phyloP scores from a whole-genome alignment of 176 grass and related monocot species.

The Triticum urartu region DNA sequence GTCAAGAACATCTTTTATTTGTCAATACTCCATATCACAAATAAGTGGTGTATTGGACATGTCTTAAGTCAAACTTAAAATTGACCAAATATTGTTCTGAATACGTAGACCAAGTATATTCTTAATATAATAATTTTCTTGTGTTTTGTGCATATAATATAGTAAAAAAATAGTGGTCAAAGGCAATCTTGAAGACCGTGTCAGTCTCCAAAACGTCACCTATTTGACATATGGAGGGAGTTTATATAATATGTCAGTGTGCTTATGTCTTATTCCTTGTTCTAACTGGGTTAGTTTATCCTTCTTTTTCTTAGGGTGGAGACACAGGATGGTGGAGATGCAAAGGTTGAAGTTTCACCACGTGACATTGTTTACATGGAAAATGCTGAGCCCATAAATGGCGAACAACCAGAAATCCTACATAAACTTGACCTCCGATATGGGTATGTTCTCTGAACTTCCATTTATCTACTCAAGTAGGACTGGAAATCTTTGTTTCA shows the following conservation, averaged over 20 bases:
- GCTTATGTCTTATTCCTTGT: constrained; percentile 29
- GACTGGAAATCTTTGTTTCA: constrained; percentile 27
- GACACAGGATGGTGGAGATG: constrained; percentile 98
- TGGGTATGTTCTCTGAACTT: constrained; percentile 59
- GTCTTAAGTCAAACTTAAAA: background rate
- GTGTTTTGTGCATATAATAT: background rate
- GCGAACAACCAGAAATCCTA: constrained; percentile 81
- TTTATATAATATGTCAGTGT: background rate
- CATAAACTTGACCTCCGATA: constrained; percentile 99
- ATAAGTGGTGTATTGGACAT: background rate
- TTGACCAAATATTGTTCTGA: background rate
- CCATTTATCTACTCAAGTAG: constrained; percentile 30
- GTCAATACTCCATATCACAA: background rate
- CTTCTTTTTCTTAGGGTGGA: constrained; percentile 76
- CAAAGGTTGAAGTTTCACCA: constrained; percentile 96
- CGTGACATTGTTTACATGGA: constrained; percentile 97
- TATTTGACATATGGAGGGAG: background rate
- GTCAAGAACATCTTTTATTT: constrained; percentile 14
- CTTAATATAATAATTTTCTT: background rate
- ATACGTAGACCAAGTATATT: background rate
- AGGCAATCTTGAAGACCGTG: background rate
- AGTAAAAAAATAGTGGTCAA: background rate
- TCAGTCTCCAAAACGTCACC: background rate
- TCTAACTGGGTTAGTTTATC: constrained; percentile 21
- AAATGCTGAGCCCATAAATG: constrained; percentile 68